Conservation (phyloP, 345 rosid species). For the Pugionium dolabratum region DNA sequence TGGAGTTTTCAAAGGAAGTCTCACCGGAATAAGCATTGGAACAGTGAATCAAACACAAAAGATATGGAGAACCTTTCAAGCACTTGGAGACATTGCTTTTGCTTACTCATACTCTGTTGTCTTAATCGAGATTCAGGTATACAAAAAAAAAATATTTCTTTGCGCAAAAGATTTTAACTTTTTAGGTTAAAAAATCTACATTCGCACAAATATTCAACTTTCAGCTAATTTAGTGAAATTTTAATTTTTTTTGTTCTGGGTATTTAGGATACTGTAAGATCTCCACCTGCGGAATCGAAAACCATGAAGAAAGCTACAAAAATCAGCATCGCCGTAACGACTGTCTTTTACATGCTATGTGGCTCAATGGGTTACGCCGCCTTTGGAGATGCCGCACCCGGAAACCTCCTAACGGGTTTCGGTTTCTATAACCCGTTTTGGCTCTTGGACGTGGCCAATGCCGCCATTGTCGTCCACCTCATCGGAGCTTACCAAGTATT, state of each 20-base stretch:
- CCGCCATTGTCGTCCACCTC: constrained; percentile 67
- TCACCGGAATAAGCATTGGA: constrained; percentile 70
- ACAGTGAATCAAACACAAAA: constrained; percentile 65
- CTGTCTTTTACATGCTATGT: constrained; percentile 54
- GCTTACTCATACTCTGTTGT: constrained; percentile 76
- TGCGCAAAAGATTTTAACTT: not conserved
- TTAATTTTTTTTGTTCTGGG: not conserved
- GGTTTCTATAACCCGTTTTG: constrained; percentile 79
- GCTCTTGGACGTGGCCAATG: constrained; percentile 69
- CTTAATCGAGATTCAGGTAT: constrained; percentile 81
- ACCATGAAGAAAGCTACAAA: constrained; percentile 49
- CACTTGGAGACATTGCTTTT: constrained; percentile 85
- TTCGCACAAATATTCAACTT: not conserved
- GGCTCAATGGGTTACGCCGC: constrained; percentile 78
- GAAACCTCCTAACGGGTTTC: constrained; percentile 74
- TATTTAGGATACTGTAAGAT: constrained; percentile 46
- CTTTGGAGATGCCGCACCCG: constrained; percentile 30
- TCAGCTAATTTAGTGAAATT: not conserved
- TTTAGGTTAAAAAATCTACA: not conserved
- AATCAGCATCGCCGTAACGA: constrained; percentile 45
- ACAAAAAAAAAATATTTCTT: not conserved
- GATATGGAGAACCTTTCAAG: constrained; percentile 79
- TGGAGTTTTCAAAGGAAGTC: constrained; percentile 62
- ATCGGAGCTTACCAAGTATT: constrained; percentile 78
- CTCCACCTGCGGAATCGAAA: constrained; percentile 50